Evolutionary conservation across 2,329 filamentous ascomycete species (phyloP), one percentile per base, ranked within the genome.

Genomic region (Colletotrichum tropicicola): DNA sequence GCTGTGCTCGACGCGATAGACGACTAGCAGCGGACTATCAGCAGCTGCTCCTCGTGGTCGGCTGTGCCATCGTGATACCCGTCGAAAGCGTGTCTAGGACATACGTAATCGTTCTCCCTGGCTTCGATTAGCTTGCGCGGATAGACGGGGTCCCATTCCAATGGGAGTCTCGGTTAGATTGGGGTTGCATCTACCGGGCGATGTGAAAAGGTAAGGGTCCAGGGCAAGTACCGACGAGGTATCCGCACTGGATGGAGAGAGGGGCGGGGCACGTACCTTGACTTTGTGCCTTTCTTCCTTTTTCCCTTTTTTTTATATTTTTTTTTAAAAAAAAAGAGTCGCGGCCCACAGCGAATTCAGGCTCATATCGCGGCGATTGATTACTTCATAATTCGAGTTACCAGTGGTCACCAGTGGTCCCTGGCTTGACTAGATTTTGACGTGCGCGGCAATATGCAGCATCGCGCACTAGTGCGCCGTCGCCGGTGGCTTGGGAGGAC

Each of bases 141-240:
- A 65, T 52, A 47, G 49, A 49, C 55, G 13, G 61, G 35, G 27
- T 21, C 49, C 57, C 61, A 45, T 65, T 65, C 61, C 57, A 35
- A 13, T 45, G 49, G 55, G 44, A 61, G 61, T 65, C 23, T 65
- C 62, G 58, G 21, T 65, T 65, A 65, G 35, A 61, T 62, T 65
- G 62, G 35, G 51, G 57, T 56, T 51, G 35, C 57, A 56, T 51
- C 58, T 61, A 57, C 51, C 57, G 54, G 6, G 25, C 5, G 9
- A 13, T 28, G 15, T 25, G 39, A 27, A 23, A n/a, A 21, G n/a
- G n/a, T 45, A 44, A 53, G 48, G 48, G 28, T 58, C 28, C 37
- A 15, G 30, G 13, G 30, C 30, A 17, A 43, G 39, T 62, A 30
- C 53, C 23, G 35, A 37, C 37, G 51, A 28, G 27, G 45, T 48